Conservation (phyloP, 2,329 filamentous ascomycete genomes). For the Orbilia oligospora region DNA sequence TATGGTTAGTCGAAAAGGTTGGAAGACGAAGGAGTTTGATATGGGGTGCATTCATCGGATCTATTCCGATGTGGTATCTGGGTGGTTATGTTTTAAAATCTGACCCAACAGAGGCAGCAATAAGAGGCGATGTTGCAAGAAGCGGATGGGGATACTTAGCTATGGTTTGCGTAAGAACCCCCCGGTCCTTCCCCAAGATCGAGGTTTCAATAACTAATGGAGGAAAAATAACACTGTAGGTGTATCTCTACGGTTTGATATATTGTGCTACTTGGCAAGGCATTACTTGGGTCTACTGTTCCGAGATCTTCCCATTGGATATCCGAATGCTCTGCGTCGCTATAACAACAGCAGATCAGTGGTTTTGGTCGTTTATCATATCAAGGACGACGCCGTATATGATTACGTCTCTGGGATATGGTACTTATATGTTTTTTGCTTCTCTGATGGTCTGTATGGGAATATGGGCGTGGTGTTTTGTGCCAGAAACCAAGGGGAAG, state of each 20-base stretch:
- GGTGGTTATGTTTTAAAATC: conserved; percentile 72
- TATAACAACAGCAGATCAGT: conserved; percentile 78
- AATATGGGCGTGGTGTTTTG: conserved; percentile 69
- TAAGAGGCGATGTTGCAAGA: conserved; percentile 24
- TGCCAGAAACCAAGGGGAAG: conserved; percentile 78
- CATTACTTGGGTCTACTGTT: conserved; percentile 78
- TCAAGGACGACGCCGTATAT: conserved; percentile 77
- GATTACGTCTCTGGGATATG: conserved; percentile 69
- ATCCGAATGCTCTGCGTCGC: conserved; percentile 65
- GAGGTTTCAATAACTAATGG: background rate
- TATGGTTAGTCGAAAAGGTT: conserved; percentile 78
- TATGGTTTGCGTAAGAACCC: conserved; percentile 47
- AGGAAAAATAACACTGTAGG: background rate
- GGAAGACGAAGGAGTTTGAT: conserved; percentile 76
- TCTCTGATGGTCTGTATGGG: conserved; percentile 76
- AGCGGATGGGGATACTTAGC: conserved; percentile 49
- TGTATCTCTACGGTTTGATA: conserved; percentile 72
- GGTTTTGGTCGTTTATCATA: conserved; percentile 82
- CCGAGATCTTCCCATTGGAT: conserved; percentile 73
- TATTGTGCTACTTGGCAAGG: conserved; percentile 80
- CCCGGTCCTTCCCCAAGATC: background rate
- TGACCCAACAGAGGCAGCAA: conserved; percentile 17
- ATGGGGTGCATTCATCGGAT: conserved; percentile 77
- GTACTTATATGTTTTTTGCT: conserved; percentile 68
- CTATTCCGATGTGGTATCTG: conserved; percentile 77